Conservation (phyloP, 352 stramenopile species). For the Pythium phragmiticola region DNA sequence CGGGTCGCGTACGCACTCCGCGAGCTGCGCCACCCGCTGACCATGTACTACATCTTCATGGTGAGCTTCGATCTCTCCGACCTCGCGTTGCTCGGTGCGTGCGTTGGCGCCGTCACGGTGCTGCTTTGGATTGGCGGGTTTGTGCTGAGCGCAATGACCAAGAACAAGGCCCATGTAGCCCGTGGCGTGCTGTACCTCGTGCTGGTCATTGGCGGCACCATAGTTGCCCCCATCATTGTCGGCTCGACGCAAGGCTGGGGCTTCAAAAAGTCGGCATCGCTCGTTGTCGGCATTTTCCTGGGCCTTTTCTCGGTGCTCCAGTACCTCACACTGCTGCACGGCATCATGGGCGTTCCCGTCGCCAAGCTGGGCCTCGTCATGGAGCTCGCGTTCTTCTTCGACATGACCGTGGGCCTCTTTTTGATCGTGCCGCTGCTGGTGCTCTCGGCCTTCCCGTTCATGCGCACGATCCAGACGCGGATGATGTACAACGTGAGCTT, state of each 20-base stretch:
- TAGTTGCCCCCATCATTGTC: constrained; percentile 53
- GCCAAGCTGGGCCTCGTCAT: constrained; percentile 67
- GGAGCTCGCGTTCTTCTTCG: constrained; percentile 86
- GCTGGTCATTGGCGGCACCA: constrained; percentile 57
- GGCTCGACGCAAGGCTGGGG: constrained; percentile 66
- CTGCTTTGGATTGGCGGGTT: constrained; percentile 71
- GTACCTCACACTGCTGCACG: constrained; percentile 75
- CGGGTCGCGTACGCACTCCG: constrained; percentile 72
- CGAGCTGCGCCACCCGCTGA: constrained; percentile 72
- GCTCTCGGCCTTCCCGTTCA: constrained; percentile 83
- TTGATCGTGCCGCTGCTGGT: constrained; percentile 69
- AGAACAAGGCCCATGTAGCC: constrained; percentile 59
- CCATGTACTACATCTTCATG: constrained; percentile 85
- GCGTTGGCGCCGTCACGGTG: constrained; percentile 56
- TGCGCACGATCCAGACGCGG: constrained; percentile 86
- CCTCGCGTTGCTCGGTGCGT: constrained; percentile 56
- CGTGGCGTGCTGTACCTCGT: constrained; percentile 71
- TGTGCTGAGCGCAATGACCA: constrained; percentile 39
- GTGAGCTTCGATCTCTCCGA: constrained; percentile 69
- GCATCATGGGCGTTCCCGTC: constrained; percentile 57
- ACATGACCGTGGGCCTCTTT: constrained; percentile 80
- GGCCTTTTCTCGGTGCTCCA: constrained; percentile 75
- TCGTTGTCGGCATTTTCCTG: constrained; percentile 68
- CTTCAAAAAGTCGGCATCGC: constrained; percentile 63
- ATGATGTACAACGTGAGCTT: constrained; percentile 93